Percentiles rank a stretch among this genome's conserved stretches.
Evolutionary conservation across 352 stramenopile species (phyloP).

Genomic region (Phytophthora boehmeriae): DNA sequence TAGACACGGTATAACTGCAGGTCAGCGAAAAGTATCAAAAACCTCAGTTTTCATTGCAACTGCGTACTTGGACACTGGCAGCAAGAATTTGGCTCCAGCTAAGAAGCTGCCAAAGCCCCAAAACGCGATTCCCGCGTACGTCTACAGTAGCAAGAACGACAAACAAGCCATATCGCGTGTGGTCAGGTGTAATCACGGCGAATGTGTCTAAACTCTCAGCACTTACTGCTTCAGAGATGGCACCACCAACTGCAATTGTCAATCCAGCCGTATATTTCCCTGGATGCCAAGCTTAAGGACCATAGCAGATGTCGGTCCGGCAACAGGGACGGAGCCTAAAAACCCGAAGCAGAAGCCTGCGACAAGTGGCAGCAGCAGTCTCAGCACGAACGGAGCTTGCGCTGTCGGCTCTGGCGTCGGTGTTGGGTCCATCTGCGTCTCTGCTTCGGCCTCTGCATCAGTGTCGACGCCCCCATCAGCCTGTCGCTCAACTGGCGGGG

Average conservation of each 20-base stretch:
- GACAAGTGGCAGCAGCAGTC: conserved; percentile 72
- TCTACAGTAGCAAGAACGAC: conserved; percentile 48
- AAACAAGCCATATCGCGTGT: background rate
- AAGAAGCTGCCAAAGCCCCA: conserved; percentile 91
- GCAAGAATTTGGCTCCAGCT: conserved; percentile 78
- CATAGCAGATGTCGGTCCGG: conserved; percentile 87
- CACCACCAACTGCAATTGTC: conserved; percentile 83
- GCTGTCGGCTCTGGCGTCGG: background rate
- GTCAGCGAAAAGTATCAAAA: conserved; percentile 6
- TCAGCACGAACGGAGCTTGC: conserved; percentile 53
- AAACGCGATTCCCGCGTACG: conserved; percentile 88
- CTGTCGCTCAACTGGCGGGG: conserved; percentile 3
- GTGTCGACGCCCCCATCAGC: conserved; percentile 21
- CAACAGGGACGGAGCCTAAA: conserved; percentile 82
- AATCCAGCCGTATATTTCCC: conserved; percentile 79
- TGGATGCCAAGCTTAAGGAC: conserved; percentile 89
- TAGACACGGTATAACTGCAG: conserved; percentile 3
- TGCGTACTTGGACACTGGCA: conserved; percentile 87
- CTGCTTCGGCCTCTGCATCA: conserved; percentile 6
- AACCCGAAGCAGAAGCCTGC: conserved; percentile 88
- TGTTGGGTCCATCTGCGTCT: background rate
- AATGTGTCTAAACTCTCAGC: background rate
- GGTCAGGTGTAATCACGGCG: no score
- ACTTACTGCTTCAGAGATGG: conserved; percentile 82
- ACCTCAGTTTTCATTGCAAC: background rate